A percentile compares a stretch with the other conserved stretches of the same genome.
These are phyloP conservation scores for Amanita exitialis DNA, from an alignment of 768 basidiomycete genomes.

Conservation along the genomic window DNA sequence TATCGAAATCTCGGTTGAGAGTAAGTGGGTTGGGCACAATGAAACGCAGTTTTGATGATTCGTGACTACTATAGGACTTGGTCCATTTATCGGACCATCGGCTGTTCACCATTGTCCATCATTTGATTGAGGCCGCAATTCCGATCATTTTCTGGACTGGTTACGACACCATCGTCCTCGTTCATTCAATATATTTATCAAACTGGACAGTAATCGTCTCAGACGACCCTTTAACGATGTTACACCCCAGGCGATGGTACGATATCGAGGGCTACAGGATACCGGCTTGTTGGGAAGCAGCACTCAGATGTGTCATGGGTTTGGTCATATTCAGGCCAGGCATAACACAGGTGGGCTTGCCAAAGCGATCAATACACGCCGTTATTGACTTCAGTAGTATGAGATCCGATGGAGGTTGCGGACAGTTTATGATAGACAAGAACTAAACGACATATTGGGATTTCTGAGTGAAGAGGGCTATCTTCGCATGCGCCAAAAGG, in stretches of 20 bases:
- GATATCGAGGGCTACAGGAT: slow-evolving; percentile 58
- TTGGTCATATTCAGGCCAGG: slow-evolving; percentile 63
- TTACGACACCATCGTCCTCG: slow-evolving; percentile 43
- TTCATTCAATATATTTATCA: slow-evolving; percentile 39
- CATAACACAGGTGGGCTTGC: slow-evolving; percentile 49
- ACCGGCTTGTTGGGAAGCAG: slow-evolving; percentile 62
- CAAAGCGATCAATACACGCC: not conserved
- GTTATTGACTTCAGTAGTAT: slow-evolving; percentile 26
- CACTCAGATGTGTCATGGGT: slow-evolving; percentile 56
- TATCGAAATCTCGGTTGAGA: slow-evolving; percentile 25
- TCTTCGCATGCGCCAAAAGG: slow-evolving; percentile 22
- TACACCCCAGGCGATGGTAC: slow-evolving; percentile 69
- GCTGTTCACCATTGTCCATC: slow-evolving; percentile 24
- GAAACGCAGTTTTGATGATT: slow-evolving; percentile 3
- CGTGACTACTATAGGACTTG: slow-evolving; percentile 9
- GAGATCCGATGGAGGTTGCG: slow-evolving; percentile 67
- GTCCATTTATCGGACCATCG: slow-evolving; percentile 12
- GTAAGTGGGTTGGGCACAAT: slow-evolving; percentile 17
- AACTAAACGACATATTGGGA: slow-evolving; percentile 52
- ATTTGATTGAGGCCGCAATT: slow-evolving; percentile 33
- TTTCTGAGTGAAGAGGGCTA: slow-evolving; percentile 45
- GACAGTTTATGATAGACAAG: slow-evolving; percentile 67
- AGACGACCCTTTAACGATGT: slow-evolving; percentile 29
- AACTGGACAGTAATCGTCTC: slow-evolving; percentile 50
- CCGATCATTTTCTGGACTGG: slow-evolving; percentile 64